These are phyloP conservation scores for Psilocybe tampanensis DNA, from an alignment of 768 basidiomycete species.

Conservation along the genomic window DNA sequence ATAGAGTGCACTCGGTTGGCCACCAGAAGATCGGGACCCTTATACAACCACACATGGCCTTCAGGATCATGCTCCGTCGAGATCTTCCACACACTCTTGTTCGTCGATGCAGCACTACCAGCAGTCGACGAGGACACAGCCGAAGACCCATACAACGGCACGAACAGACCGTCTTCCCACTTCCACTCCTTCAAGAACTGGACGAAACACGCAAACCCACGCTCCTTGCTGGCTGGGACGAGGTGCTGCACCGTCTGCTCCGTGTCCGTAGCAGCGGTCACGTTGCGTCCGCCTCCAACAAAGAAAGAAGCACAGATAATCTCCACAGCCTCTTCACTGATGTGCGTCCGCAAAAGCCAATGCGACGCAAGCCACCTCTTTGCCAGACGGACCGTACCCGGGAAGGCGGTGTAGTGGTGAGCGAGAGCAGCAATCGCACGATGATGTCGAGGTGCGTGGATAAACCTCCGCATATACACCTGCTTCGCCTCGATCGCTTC, in stretches of 20 bases:
- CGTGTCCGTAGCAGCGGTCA: conserved; percentile 31
- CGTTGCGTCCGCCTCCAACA: conserved; percentile 48
- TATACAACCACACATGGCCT: conserved; percentile 77
- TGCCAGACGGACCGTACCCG: conserved; percentile 83
- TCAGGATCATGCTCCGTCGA: conserved; percentile 75
- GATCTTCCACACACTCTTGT: conserved; percentile 69
- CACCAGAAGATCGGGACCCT: conserved; percentile 67
- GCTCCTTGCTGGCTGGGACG: conserved; percentile 75
- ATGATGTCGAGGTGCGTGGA: conserved; percentile 85
- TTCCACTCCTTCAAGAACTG: conserved; percentile 80
- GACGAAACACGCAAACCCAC: conserved; percentile 77
- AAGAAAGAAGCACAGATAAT: conserved; percentile 83
- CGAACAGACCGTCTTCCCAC: conserved; percentile 73
- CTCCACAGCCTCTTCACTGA: conserved; percentile 82
- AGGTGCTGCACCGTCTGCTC: conserved; percentile 39
- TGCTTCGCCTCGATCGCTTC: conserved; percentile 60
- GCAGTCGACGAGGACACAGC: conserved; percentile 29
- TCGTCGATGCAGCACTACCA: conserved; percentile 18
- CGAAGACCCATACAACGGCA: conserved; percentile 61
- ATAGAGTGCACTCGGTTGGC: conserved; percentile 74
- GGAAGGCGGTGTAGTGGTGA: conserved; percentile 78
- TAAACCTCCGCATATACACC: conserved; percentile 69
- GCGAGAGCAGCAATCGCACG: conserved; percentile 76
- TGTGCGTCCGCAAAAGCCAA: conserved; percentile 76
- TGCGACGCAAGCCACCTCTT: conserved; percentile 95